Base-by-base conservation (phyloP, 1,284 basidiomycete genomes). In the Cutaneotrichosporon sp. region DNA sequence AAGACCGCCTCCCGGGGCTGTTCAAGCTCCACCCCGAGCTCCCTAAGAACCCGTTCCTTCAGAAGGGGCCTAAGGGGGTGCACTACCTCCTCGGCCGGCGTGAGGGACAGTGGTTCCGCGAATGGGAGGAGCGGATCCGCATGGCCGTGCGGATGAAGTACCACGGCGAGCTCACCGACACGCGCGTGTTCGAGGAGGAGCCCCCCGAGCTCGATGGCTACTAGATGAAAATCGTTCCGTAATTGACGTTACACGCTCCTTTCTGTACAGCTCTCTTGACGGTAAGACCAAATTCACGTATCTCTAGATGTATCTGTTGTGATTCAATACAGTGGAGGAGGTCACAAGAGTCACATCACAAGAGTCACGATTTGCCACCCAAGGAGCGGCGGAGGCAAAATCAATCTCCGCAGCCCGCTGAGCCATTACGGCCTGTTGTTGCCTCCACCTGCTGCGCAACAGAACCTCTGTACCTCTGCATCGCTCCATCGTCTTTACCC, bases 81-180 rank as follows among this genome's bases (percentile, higher is more conserved):
- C 72, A 74, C 59, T 71, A 76, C 49, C 60, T 73, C 2, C 57
- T 73, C 3, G 87, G 87, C 1, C 62, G 81, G 52, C 78, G 78
- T 54, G 88, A 89, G 70, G 84, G 83, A 5, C 80, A 84, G 59
- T 90, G 86, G 86, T 86, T 87, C 70, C 79, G 79, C 64, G 77
- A 77, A 46, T 89, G 87, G 86, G 84, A 54, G 61, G 78, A 77
- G 32, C 78, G 81, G 3, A 87, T 90, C 47, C 74, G 72, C 51
- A 78, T 79, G 49, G 81, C 78, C 0, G 81, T 84, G 5, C 57
- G 75, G 16, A 74, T 62, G 62, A 53, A 60, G 39, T 69, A 57
- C 56, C 52, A 53, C 24, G 71, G 71, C 16, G 62, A 68, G 43
- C 46, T 73, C 26, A 43, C 55, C 24, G 55, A 60, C 26, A 51